Base-by-base conservation (phyloP, 768 basidiomycete genomes). In the Steccherinum ochraceum region DNA sequence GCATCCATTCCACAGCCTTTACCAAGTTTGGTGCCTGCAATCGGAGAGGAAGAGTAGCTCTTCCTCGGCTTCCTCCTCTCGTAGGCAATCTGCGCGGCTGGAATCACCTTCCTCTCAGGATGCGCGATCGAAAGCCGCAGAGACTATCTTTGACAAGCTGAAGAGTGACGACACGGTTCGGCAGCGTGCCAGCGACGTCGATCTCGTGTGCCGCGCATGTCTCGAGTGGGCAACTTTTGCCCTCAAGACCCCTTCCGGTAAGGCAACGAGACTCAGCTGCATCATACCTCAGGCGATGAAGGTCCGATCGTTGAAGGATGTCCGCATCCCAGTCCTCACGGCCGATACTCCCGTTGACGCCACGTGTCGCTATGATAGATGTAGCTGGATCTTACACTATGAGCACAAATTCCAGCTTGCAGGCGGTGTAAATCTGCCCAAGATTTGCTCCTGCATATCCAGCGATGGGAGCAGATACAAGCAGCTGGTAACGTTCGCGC, bases 1-100 rank as follows among this genome's bases (percentile, higher is more conserved):
- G 48, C 96, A 99, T 62, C 93, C 95, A 0, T 98, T 91, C 69
- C 96, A 99, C 63, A 86, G 81, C 57, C 69, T 96, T 5, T 95
- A 94, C 67, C 92, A 93, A 57, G 79, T 98, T 2, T 89, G 84
- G 64, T 89, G 89, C 49, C 69, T 95, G 54, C 74, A 69, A 50
- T 72, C 73, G 16, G 67, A 68, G 5, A 58, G n/a, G 20, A 10
- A 68, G 58, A 43, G 52, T 1, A 49, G 50, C 18, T 59, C 53
- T 23, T 19, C 56, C 10, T 52, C 53, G 23, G 30, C 53, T 41
- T 35, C 53, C 4, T n/a, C 52, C 20, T 35, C 30, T 35, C 69
- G 76, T 53, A 72, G 83, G 49, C 68, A 73, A 45, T 80, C 82
- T 5, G 63, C 66, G 25, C 75, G 78, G 23, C 68, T 67, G 30